phyloP scores from a whole-genome alignment of 352 stramenopile genomes.

The Phytophthora cactorum region DNA sequence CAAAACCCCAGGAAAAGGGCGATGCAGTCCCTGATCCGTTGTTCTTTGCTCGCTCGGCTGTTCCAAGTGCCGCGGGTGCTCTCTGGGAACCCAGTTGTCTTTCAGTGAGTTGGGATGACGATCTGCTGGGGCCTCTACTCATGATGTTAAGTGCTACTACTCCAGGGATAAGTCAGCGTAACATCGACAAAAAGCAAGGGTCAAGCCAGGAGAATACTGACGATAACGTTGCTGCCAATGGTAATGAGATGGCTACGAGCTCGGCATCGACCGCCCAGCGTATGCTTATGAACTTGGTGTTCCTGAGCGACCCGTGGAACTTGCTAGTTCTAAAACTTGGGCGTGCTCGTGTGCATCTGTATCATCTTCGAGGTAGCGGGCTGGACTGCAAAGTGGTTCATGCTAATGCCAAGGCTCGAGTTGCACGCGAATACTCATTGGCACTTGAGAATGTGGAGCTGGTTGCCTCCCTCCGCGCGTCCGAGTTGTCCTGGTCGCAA shows the following conservation, averaged over 20 bases:
- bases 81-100: constrained; percentile 62
- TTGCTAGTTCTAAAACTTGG: constrained; percentile 56
- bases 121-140: constrained; percentile 47
- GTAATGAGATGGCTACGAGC: constrained; percentile 10
- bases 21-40: constrained; percentile 40
- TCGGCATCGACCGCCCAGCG: constrained; percentile 35
- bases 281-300: constrained; percentile 68
- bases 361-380: constrained; percentile 14
- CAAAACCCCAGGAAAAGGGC: constrained; percentile 23
- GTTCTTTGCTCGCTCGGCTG: constrained; percentile 51
- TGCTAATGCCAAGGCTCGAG: constrained; percentile 53
- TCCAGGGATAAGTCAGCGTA: constrained; percentile 20
- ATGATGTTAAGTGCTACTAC: constrained; percentile 23
- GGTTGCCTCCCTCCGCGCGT: constrained; percentile 51
- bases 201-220: constrained; percentile 3
- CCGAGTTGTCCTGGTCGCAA: constrained; percentile 57
- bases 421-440: constrained; percentile 59
- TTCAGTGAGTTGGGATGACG: constrained; percentile 60
- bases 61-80: constrained; percentile 53
- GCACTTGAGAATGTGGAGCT: constrained; percentile 47
- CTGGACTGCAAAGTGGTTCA: constrained; percentile 54
- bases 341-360: constrained; percentile 53
- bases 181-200: constrained; percentile 17
- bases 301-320: constrained; percentile 64
- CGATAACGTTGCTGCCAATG: not conserved